Evolutionary conservation across 805 yeast species (phyloP), one percentile per base, ranked within the genome.

Genomic region (Ogataea degrootiae): DNA sequence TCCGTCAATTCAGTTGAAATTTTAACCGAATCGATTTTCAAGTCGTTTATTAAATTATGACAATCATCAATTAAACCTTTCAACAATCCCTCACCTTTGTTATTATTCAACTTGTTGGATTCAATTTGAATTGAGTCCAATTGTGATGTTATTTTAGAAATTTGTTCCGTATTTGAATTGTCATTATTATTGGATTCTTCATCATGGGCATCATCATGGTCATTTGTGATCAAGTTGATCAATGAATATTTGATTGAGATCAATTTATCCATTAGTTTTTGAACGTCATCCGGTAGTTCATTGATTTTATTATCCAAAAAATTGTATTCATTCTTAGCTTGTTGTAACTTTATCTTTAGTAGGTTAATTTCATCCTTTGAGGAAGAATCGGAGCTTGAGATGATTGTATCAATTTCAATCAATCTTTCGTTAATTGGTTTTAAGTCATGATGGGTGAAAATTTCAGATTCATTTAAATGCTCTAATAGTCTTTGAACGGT

Each of bases 31-130:
- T 68, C 77, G 37, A 83, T 77, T 41, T 69, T 64, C 42, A 88
- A 70, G 69, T 91, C 97, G 48, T 76, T 77, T 38, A 89, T 68
- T 49, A 88, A 72, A 55, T 82, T 83, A 61, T 83, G 82, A 63
- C 96, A 87, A 61, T 89, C 96, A 65, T 89, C 96, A 26, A 88
- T 70, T 39, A 90, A 69, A 7, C 91, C 92, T 60, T 85, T 84
- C 43, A 85, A 65, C 1, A 84, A 82, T 36, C 72, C 73, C 49
- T 72, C 76, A 40, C 66, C 67, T 36, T 53, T 60, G 29, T 57
- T 56, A 49, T 63, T 60, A 29, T 57, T 46, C 31, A 26, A 26
- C 11, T 26, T 31, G 34, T 29, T n/a, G 49, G 39, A 15, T 55
- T 37, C 33, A 51, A 56, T 16, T 55, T 45, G 26, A 36, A 29